phyloP scores from a whole-genome alignment of 2,329 filamentous ascomycete species.

The Fonsecaea pedrosoi region DNA sequence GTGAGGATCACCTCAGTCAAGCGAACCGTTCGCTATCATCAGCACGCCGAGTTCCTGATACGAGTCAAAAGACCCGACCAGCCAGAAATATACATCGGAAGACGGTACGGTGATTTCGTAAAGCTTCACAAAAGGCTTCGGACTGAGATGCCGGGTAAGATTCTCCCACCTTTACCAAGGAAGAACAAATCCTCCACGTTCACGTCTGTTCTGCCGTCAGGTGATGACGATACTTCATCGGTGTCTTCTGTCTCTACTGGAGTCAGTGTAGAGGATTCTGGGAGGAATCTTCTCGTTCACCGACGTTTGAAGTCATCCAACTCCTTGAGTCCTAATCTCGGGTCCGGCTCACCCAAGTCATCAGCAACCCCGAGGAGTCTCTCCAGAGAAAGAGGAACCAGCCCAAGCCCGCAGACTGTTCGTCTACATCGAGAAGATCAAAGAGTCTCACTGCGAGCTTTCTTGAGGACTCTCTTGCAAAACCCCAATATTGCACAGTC shows the following conservation, averaged over 20 bases:
- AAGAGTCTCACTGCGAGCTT: slow-evolving; percentile 87
- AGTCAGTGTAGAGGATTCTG: slow-evolving; percentile 52
- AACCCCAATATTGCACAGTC: slow-evolving; percentile 85
- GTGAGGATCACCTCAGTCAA: slow-evolving; percentile 82
- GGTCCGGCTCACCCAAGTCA: slow-evolving; percentile 32
- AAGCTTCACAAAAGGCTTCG: slow-evolving; percentile 79
- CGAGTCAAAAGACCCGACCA: slow-evolving; percentile 80
- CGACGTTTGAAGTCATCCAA: slow-evolving; percentile 35
- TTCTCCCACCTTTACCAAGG: slow-evolving; percentile 82
- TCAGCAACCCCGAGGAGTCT: slow-evolving; percentile 31
- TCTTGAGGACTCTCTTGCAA: slow-evolving; percentile 82
- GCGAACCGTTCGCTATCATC: slow-evolving; percentile 85
- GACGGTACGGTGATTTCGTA: slow-evolving; percentile 87
- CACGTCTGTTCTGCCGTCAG: slow-evolving; percentile 63
- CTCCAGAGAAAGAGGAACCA: slow-evolving; percentile 33
- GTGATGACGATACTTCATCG: slow-evolving; percentile 79
- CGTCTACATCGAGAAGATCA: slow-evolving; percentile 85
- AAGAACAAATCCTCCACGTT: slow-evolving; percentile 84
- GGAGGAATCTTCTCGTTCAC: slow-evolving; percentile 40
- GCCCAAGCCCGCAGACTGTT: slow-evolving; percentile 54
- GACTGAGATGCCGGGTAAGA: slow-evolving; percentile 86
- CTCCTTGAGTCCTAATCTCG: slow-evolving; percentile 30
- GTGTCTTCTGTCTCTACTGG: slow-evolving; percentile 80
- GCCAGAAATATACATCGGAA: slow-evolving; percentile 77
- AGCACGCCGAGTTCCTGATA: slow-evolving; percentile 91